Percentiles rank a stretch among this genome's conserved stretches.
phyloP scores from a whole-genome alignment of 2,329 filamentous ascomycete species.

The Ascochyta viciae-villosae region DNA sequence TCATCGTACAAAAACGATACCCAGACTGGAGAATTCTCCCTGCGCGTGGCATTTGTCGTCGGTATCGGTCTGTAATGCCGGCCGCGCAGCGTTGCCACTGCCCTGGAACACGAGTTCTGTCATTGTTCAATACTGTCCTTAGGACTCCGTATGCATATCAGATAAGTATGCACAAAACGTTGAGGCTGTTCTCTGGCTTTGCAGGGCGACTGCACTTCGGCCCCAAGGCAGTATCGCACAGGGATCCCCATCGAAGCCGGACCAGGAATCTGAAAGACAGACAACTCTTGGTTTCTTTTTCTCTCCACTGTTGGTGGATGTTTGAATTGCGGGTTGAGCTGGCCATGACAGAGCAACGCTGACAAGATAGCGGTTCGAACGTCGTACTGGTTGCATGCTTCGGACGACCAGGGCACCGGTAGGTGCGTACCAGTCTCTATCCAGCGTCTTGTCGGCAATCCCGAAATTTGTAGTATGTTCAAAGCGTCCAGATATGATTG shows the following conservation, averaged over 20 bases:
- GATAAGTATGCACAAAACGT: neutral
- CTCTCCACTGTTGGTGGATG: neutral
- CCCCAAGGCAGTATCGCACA: slow-evolving; percentile 1
- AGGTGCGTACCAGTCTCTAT: neutral
- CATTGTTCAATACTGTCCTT: neutral
- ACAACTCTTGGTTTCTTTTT: neutral
- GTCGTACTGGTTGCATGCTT: neutral
- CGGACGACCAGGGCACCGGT: no score
- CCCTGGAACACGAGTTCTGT: neutral
- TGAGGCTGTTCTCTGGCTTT: neutral
- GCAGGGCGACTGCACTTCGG: neutral
- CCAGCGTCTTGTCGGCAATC: neutral
- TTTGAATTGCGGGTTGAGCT: neutral
- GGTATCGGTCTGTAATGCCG: neutral
- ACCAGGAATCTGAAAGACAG: no score
- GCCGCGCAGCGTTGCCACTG: neutral
- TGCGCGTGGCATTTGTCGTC: neutral
- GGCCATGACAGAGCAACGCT: neutral
- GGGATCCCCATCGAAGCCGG: slow-evolving; percentile 4
- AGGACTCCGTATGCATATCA: neutral
- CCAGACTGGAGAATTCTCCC: neutral
- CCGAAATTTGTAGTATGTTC: neutral
- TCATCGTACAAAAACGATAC: neutral
- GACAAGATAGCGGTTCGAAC: neutral
- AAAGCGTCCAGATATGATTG: neutral